Base-by-base conservation (phyloP, 257 asterid genomes). In the Perilla frutescens region DNA sequence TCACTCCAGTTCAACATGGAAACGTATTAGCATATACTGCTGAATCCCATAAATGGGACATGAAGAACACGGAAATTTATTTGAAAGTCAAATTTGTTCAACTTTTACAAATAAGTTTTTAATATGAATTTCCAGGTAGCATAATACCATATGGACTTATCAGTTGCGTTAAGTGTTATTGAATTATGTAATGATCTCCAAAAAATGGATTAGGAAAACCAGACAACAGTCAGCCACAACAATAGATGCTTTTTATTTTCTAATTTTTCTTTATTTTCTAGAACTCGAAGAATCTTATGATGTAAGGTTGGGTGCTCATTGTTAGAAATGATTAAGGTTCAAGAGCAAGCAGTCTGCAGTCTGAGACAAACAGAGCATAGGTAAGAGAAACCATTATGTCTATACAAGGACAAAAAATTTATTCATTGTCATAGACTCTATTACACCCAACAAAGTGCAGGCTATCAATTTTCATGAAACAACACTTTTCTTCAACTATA, bases 221-320 rank as follows among this genome's bases (percentile, higher is more conserved):
- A 20, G 26, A 20, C 26, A 20, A 20, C 26, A 20, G 26, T 20
- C 26, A 20, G 26, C 26, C 26, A 20, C 26, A 20, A 20, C 26
- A 20, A 20, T 20, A 20, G 26, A 20, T 20, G 26, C 1, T 20
- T 20, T 20, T 20, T 43, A 34, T 31, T 26, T 53, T 13, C n/a
- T 2, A 34, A 14, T 55, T 43, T 44, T 41, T 14, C 14, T 20
- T 20, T 43, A 31, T 29, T 73, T 15, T 7, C 64, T 64, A 53
- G 4, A 51, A 73, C 1, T 26, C 41, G 78, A 73, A 73, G 39
- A 50, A 44, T 40, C 31, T 54, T 45, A 20, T 40, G 26, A 12
- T 58, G 68, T 62, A 57, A 54, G 65, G 39, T 60, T 62, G 37
- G 71, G 45, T 34, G 9, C 40, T 74, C 58, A 74, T 54, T 29